Percentiles rank a stretch among this genome's conserved stretches.
phyloP scores from a whole-genome alignment of 169 alveolate species.

The Prorocentrum cordatum region DNA sequence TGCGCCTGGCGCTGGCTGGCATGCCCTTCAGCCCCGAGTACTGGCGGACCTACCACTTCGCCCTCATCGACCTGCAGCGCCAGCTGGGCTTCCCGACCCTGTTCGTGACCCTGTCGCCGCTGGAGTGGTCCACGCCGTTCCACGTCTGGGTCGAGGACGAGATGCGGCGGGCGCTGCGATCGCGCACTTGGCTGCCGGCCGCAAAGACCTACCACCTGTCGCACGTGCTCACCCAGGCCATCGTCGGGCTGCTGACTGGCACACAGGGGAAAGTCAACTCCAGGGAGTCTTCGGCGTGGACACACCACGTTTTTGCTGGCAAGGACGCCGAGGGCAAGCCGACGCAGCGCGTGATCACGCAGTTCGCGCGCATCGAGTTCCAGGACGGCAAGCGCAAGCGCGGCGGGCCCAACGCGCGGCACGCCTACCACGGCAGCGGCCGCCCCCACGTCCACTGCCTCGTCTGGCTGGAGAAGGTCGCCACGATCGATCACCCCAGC shows the following conservation, averaged over 20 bases:
- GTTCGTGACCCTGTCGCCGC: conserved; percentile 17
- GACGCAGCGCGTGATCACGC: neutral
- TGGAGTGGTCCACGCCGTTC: conserved; percentile 18
- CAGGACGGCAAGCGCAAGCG: conserved; percentile 40
- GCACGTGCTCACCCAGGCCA: conserved; percentile 9
- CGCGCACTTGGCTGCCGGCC: neutral
- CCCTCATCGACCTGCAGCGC: neutral
- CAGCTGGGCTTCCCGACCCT: conserved; percentile 22
- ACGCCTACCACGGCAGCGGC: conserved; percentile 18
- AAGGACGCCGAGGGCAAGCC: neutral
- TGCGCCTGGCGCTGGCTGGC: conserved; percentile 20
- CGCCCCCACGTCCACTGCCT: conserved; percentile 5
- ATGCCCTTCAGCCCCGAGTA: neutral
- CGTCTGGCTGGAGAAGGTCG: neutral
- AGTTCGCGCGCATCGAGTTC: conserved; percentile 16
- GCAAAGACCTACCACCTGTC: conserved; percentile 17
- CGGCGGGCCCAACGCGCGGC: neutral
- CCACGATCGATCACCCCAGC: neutral
- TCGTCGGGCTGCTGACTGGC: conserved; percentile 13
- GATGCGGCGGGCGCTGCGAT: neutral
- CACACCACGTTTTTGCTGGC: neutral
- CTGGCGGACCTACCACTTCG: conserved; percentile 11
- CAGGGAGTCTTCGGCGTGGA: neutral
- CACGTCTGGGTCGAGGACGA: conserved; percentile 32
- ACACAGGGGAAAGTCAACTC: neutral